These are phyloP conservation scores for Pseudonectria buxi DNA, from an alignment of 2,329 filamentous ascomycete species.

Conservation along the genomic window DNA sequence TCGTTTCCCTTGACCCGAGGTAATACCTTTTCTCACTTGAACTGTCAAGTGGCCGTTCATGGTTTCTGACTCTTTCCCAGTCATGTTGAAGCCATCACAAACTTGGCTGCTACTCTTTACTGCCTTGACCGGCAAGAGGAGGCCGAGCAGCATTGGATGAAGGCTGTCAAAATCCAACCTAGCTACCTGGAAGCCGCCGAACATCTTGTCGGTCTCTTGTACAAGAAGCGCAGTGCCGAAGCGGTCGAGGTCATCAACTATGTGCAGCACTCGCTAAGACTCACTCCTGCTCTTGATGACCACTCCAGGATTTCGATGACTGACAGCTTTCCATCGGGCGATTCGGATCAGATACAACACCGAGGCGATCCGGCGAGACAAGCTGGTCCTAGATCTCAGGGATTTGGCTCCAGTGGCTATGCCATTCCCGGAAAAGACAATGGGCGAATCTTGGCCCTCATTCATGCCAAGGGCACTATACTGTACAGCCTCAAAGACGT, in stretches of 20 bases:
- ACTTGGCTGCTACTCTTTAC: constrained; percentile 82
- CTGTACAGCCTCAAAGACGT: constrained; percentile 85
- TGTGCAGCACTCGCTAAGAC: constrained; percentile 66
- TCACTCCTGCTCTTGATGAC: constrained; percentile 21
- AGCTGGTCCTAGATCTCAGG: constrained; percentile 15
- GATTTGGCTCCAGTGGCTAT: constrained; percentile 54
- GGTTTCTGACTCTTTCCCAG: constrained; percentile 37
- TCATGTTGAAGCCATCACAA: constrained; percentile 90
- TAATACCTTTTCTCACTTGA: constrained; percentile 31
- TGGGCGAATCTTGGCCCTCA: constrained; percentile 82
- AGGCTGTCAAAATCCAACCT: constrained; percentile 75
- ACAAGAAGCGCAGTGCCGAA: constrained; percentile 74
- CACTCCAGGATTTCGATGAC: constrained; percentile 4
- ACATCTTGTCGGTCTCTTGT: constrained; percentile 83
- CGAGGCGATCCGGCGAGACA: constrained; percentile 13
- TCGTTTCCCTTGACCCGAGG: constrained; percentile 49
- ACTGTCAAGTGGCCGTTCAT: constrained; percentile 25
- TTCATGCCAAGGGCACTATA: constrained; percentile 99
- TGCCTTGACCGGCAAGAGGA: constrained; percentile 76
- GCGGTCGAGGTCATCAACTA: constrained; percentile 82
- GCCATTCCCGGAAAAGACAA: constrained; percentile 80
- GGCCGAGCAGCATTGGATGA: constrained; percentile 78
- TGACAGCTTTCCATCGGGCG: constrained; percentile 12
- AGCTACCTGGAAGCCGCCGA: constrained; percentile 93
- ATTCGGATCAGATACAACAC: constrained; percentile 17